A percentile compares a stretch with the other conserved stretches of the same genome.
These are phyloP conservation scores for Trichoderma koningiopsis DNA, from an alignment of 2,329 filamentous ascomycete genomes.

Conservation along the genomic window DNA sequence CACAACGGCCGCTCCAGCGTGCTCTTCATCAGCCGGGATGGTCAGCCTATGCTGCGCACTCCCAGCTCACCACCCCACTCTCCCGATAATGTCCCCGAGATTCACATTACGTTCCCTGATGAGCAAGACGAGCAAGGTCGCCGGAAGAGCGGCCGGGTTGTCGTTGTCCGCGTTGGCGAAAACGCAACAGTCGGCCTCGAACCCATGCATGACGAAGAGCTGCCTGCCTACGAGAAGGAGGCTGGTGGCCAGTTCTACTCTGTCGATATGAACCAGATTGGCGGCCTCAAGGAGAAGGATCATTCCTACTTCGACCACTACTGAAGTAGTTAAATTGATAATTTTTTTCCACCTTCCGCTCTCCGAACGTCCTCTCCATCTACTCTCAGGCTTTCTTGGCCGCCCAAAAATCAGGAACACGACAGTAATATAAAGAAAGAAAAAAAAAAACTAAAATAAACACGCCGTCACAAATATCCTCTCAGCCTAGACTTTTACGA, in stretches of 20 bases:
- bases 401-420: conserved; percentile 4
- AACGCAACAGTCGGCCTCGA: conserved; percentile 83
- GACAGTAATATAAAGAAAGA: conserved; percentile 10
- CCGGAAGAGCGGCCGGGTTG: conserved; percentile 80
- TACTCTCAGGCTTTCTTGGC: neutral
- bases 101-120: conserved; percentile 96
- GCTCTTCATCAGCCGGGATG: conserved; percentile 78
- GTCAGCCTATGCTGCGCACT: conserved; percentile 72
- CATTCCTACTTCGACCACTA: conserved; percentile 43
- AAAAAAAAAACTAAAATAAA: neutral
- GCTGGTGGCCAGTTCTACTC: conserved; percentile 82
- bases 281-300: conserved; percentile 90
- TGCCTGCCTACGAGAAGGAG: conserved; percentile 88
- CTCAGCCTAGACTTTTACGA: conserved; percentile 18
- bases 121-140: conserved; percentile 87
- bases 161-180: conserved; percentile 90
- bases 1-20: conserved; percentile 65
- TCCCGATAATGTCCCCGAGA: conserved; percentile 86
- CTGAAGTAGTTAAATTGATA: conserved; percentile 18
- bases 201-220: conserved; percentile 75
- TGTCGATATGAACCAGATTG: conserved; percentile 91
- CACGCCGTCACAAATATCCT: conserved; percentile 1
- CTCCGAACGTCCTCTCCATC: neutral
- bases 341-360: neutral
- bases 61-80: conserved; percentile 74